Percentiles rank a stretch among this genome's conserved stretches.
Conservation (phyloP, 1,139 yeast species). For the Hemisphaericaspora xylanilytica region DNA sequence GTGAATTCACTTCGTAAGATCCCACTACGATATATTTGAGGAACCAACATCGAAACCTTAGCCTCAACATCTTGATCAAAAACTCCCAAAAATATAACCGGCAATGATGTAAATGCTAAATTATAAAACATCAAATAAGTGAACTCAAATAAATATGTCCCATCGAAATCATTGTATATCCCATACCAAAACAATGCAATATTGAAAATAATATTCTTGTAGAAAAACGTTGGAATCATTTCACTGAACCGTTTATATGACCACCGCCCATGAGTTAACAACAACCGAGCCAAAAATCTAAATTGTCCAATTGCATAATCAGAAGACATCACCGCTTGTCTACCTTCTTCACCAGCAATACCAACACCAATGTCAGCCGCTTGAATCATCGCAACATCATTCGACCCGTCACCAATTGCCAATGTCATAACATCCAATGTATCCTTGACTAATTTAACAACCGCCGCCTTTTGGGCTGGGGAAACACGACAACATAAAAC, state of each 20-base stretch:
- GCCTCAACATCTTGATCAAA: slow-evolving; percentile 93
- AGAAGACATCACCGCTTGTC: slow-evolving; percentile 97
- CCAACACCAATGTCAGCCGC: slow-evolving; percentile 99
- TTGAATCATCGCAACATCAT: slow-evolving; percentile 98
- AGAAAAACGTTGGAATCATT: slow-evolving; percentile 92
- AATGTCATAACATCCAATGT: slow-evolving; percentile 74
- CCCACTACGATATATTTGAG: slow-evolving; percentile 85
- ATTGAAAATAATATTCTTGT: slow-evolving; percentile 87
- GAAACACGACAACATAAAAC: slow-evolving; percentile 97
- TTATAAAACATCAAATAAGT: slow-evolving; percentile 91
- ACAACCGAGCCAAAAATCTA: slow-evolving; percentile 71
- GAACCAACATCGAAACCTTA: slow-evolving; percentile 78
- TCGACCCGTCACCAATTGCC: slow-evolving; percentile 98
- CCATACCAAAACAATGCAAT: slow-evolving; percentile 93
- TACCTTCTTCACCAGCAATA: slow-evolving; percentile 97
- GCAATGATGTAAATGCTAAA: slow-evolving; percentile 91
- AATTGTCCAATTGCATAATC: slow-evolving; percentile 97
- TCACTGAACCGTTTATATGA: slow-evolving; percentile 87
- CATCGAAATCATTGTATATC: slow-evolving; percentile 79
- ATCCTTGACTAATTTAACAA: slow-evolving; percentile 86
- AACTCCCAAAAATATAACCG: slow-evolving; percentile 86
- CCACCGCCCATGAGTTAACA: slow-evolving; percentile 96
- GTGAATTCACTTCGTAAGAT: slow-evolving; percentile 82
- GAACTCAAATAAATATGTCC: slow-evolving; percentile 86
- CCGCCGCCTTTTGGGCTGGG: slow-evolving; percentile 94